These are phyloP conservation scores for Candida krabiensis DNA, from an alignment of 805 yeast species.

Conservation along the genomic window DNA sequence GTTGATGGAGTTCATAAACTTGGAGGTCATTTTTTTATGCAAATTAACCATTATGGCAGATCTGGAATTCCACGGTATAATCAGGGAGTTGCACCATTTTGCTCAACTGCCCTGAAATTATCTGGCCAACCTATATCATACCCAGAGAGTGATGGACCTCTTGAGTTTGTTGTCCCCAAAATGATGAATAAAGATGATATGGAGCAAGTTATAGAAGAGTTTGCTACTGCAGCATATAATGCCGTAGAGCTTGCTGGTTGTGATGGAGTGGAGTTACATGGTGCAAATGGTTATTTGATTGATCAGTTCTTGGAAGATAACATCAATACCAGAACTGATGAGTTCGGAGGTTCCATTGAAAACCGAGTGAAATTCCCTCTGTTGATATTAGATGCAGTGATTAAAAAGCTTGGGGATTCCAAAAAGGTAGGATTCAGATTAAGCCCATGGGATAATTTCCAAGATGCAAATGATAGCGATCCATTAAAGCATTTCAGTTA, in stretches of 20 bases:
- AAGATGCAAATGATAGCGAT: conserved; percentile 17
- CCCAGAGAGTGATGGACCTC: conserved; percentile 2
- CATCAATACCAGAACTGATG: conserved; percentile 43
- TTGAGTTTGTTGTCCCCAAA: conserved; percentile 22
- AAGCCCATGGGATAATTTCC: conserved; percentile 38
- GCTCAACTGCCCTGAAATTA: conserved; percentile 11
- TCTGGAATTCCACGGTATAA: conserved; percentile 26
- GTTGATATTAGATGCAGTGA: conserved; percentile 38
- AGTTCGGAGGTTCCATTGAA: conserved; percentile 53
- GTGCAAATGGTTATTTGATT: conserved; percentile 40
- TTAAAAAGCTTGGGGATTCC: conserved; percentile 35
- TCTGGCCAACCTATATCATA: conserved; percentile 9
- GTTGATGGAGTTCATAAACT: conserved; percentile 46
- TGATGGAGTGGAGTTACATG: conserved; percentile 41
- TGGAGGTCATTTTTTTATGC: conserved; percentile 38
- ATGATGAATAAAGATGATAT: conserved; percentile 37
- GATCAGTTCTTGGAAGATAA: conserved; percentile 38
- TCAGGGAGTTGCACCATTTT: conserved; percentile 11
- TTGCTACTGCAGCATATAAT: conserved; percentile 31
- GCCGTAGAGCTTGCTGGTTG: conserved; percentile 37
- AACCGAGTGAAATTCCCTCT: conserved; percentile 37
- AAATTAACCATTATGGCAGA: conserved; percentile 50
- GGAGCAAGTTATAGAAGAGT: conserved; percentile 29
- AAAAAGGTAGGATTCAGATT: conserved; percentile 36
- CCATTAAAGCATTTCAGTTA: conserved; percentile 28